A percentile compares a stretch with the other conserved stretches of the same genome.
Conservation (phyloP, 2,329 filamentous ascomycete genomes). For the Ceratocystis cacaofunesta region DNA sequence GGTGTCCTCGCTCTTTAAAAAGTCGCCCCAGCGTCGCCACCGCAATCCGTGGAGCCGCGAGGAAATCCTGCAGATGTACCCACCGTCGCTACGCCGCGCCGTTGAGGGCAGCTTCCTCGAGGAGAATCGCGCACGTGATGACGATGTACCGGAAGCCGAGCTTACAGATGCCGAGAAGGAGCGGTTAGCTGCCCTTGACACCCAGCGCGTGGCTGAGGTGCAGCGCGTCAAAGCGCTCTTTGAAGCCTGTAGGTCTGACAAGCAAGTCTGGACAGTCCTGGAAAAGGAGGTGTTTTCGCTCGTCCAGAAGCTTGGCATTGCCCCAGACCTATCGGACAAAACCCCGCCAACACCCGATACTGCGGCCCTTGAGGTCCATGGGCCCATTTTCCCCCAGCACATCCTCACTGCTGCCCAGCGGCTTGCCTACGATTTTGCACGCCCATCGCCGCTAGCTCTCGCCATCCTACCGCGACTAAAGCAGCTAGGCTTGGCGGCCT, state of each 20-base stretch:
- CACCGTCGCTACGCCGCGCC: slow-evolving; percentile 27
- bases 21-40: neutral
- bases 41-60: slow-evolving; percentile 20
- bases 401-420: slow-evolving; percentile 42
- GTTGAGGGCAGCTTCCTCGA: slow-evolving; percentile 29
- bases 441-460: slow-evolving; percentile 43
- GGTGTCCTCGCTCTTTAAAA: slow-evolving; percentile 3
- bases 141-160: neutral
- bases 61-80: slow-evolving; percentile 27
- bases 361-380: slow-evolving; percentile 37
- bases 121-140: slow-evolving; percentile 21
- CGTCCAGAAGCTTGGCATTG: slow-evolving; percentile 40
- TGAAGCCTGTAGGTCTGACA: slow-evolving; percentile 41
- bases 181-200: neutral
- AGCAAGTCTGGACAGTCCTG: slow-evolving; percentile 51
- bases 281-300: slow-evolving; percentile 51
- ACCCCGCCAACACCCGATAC: neutral
- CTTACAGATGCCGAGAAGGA: neutral
- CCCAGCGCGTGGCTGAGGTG: slow-evolving; percentile 24
- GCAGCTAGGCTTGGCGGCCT: slow-evolving; percentile 51
- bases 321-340: neutral
- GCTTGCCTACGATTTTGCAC: slow-evolving; percentile 41
- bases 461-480: slow-evolving; percentile 53
- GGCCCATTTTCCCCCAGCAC: slow-evolving; percentile 48
- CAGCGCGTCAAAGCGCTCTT: slow-evolving; percentile 41